Base-by-base conservation (phyloP, 2,329 filamentous ascomycete species). In the Cyanodermella asteris region DNA sequence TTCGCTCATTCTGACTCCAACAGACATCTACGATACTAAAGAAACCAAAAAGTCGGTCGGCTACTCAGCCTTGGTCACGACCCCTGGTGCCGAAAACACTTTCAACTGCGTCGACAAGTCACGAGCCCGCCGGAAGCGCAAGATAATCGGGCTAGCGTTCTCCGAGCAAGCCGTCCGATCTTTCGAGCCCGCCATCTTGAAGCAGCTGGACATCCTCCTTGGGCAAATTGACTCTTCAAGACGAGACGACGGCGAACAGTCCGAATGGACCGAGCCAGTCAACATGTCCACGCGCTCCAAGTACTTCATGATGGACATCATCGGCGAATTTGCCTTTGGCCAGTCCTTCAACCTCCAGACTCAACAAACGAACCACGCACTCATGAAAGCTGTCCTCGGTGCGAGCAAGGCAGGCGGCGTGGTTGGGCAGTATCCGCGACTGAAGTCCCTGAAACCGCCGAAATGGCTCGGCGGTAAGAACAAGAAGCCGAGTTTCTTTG, bases 11-110 rank as follows among this genome's bases (percentile, higher is more conserved):
- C n/a, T n/a, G n/a, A 51, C 50, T 0, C 37, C 59, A 11, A 53
- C 54, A 31, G 47, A 52, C 7, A 59, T 63, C 37, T 61, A 62
- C 34, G 47, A 51, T 16, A 49, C 49, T 41, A n/a, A n/a, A n/a
- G 57, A 59, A 32, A 50, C 59, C 9, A 46, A 49, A 18, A 62
- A 61, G 32, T 50, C 52, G 2, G 42, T 49, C 18, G 58, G 55
- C 34, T 61, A 61, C 36, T 42, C 45, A 13, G 51, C 55, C 2
- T 56, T 60, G 31, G 51, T 50, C 3, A 46, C 47, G 5, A 51
- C 46, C 8, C 47, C 47, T 9, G 42, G 47, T 20, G 44, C 49
- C 13, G 43, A 46, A 20, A 55, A 48, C 32, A 56, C 54, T 5
- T 52, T 56, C 33, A 46, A 39, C 10, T 40, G 46, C 2, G 55